Evolutionary conservation across 2,329 filamentous ascomycete species (phyloP).

Genomic region (Exserohilum turcica): DNA sequence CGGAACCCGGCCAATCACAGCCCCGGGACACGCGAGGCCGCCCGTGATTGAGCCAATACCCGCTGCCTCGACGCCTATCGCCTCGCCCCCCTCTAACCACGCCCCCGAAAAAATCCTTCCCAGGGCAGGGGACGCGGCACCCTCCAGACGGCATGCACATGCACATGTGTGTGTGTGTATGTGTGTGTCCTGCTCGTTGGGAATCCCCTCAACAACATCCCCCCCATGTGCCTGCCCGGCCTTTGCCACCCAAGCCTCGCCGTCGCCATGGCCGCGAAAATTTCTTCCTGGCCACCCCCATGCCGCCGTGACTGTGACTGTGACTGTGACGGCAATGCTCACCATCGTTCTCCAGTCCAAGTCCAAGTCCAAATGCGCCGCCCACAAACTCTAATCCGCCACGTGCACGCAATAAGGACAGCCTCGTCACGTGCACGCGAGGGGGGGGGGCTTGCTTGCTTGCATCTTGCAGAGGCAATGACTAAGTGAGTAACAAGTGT

Average conservation of each 20-base stretch:
- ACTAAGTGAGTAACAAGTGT: too few species aligned
- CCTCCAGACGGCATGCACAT: constrained; percentile 24
- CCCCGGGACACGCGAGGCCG: too few species aligned
- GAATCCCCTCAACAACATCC: constrained; percentile 20
- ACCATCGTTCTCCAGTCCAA: too few species aligned
- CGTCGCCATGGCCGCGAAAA: constrained; percentile 24
- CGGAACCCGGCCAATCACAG: too few species aligned
- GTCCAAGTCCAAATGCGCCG: constrained; percentile 4
- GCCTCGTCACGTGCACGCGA: constrained; percentile 10
- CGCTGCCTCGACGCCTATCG: constrained; percentile 2
- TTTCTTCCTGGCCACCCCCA: constrained; percentile 28
- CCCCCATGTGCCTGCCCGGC: constrained; percentile 14
- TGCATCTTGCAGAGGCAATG: too few species aligned
- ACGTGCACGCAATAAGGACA: constrained; percentile 5
- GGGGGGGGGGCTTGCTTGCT: too few species aligned
- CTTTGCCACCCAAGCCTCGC: constrained; percentile 13
- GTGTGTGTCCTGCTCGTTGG: constrained; percentile 24
- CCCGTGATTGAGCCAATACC: not conserved
- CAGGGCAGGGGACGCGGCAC: constrained; percentile 19
- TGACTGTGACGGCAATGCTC: too few species aligned
- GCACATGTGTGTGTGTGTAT: too few species aligned
- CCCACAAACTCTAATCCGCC: constrained; percentile 17
- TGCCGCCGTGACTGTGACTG: too few species aligned
- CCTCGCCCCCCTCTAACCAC: too few species aligned
- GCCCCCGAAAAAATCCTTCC: not conserved